Evolutionary conservation across 1,139 yeast species (phyloP).

Genomic region (Scheffersomyces quercinus): DNA sequence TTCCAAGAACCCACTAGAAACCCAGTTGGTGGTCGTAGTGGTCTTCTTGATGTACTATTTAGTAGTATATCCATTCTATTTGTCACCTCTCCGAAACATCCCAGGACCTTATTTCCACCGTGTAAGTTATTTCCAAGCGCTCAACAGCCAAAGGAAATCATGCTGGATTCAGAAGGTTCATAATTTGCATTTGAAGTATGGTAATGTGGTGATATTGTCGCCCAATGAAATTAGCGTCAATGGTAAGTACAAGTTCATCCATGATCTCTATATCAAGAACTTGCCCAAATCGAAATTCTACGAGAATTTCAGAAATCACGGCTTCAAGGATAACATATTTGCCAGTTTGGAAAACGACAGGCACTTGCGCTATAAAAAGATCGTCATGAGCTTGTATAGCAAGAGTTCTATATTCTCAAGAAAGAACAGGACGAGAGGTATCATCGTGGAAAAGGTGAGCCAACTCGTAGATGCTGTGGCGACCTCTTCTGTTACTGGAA

Average conservation of each 20-base stretch:
- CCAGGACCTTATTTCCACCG: slow-evolving; percentile 67
- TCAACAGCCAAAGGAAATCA: slow-evolving; percentile 54
- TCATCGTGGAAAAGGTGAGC: slow-evolving; percentile 25
- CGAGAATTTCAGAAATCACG: slow-evolving; percentile 62
- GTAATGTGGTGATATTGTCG: slow-evolving; percentile 58
- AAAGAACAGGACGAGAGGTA: slow-evolving; percentile 25
- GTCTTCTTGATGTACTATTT: slow-evolving; percentile 24
- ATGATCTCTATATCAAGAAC: slow-evolving; percentile 58
- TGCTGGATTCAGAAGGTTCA: slow-evolving; percentile 54
- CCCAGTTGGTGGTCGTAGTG: background rate
- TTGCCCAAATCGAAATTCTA: slow-evolving; percentile 63
- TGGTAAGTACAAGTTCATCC: slow-evolving; percentile 49
- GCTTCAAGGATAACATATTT: slow-evolving; percentile 54
- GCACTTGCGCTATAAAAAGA: slow-evolving; percentile 53
- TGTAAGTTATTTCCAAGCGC: slow-evolving; percentile 45
- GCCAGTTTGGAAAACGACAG: slow-evolving; percentile 49
- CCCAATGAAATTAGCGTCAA: slow-evolving; percentile 65
- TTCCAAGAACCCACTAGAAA: background rate
- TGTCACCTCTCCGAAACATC: slow-evolving; percentile 51
- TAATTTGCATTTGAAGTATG: slow-evolving; percentile 54
- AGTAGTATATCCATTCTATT: slow-evolving; percentile 43
- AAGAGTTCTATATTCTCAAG: slow-evolving; percentile 42
- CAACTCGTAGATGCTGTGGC: slow-evolving; percentile 29
- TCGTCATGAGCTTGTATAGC: slow-evolving; percentile 49
- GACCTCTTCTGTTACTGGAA: slow-evolving; percentile 33